Percentiles rank a stretch among this genome's conserved stretches.
Evolutionary conservation across 805 yeast species (phyloP).

Genomic region (Barnettozyma sucrosica): DNA sequence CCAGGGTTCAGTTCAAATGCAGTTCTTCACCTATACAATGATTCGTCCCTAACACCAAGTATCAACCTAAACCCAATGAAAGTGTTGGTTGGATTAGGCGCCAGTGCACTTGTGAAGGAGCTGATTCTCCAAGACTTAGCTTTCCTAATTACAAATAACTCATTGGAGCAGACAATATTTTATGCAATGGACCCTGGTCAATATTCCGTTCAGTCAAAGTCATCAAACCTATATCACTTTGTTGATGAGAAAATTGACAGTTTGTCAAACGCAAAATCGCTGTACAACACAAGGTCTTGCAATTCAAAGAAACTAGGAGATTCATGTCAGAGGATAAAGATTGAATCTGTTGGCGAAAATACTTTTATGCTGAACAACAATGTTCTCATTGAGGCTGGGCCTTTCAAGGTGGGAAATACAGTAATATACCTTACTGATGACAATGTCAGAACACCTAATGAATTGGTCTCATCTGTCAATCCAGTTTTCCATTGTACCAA

Average conservation of each 20-base stretch:
- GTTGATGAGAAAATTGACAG: slow-evolving; percentile 38
- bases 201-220: slow-evolving; percentile 24
- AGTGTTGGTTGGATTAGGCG: slow-evolving; percentile 52
- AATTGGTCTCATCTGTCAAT: slow-evolving; percentile 59
- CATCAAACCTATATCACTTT: slow-evolving; percentile 59
- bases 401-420: slow-evolving; percentile 53
- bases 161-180: slow-evolving; percentile 55
- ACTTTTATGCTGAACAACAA: slow-evolving; percentile 50
- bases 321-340: slow-evolving; percentile 57
- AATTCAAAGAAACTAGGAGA: slow-evolving; percentile 45
- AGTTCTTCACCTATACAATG: slow-evolving; percentile 42
- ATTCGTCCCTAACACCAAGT: slow-evolving; percentile 21
- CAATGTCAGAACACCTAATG: slow-evolving; percentile 56
- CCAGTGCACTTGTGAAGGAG: slow-evolving; percentile 64
- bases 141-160: slow-evolving; percentile 48
- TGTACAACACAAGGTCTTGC: slow-evolving; percentile 51
- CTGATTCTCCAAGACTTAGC: slow-evolving; percentile 53
- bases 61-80: slow-evolving; percentile 48
- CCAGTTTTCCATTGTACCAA: slow-evolving; percentile 58
- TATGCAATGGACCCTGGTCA: slow-evolving; percentile 37
- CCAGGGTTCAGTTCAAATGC: slow-evolving; percentile 44
- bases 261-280: slow-evolving; percentile 18
- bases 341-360: slow-evolving; percentile 30
- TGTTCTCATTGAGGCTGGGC: slow-evolving; percentile 38
- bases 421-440: slow-evolving; percentile 61